These are phyloP conservation scores for Trametes cingulata DNA, from an alignment of 768 basidiomycete genomes.

Conservation along the genomic window DNA sequence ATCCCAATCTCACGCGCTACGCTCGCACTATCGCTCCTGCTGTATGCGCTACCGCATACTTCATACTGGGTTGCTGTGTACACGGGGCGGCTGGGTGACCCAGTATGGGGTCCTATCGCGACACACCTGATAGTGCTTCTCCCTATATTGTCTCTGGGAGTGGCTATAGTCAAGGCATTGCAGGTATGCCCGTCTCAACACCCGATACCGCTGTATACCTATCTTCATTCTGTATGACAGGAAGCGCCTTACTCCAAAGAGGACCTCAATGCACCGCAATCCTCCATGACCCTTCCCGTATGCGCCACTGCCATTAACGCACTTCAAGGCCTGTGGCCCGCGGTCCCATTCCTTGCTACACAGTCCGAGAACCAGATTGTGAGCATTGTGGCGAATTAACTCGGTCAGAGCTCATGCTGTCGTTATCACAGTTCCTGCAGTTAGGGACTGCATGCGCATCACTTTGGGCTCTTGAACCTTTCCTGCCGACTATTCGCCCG, in stretches of 20 bases:
- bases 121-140: constrained; percentile 58
- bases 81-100: constrained; percentile 54
- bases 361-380: constrained; percentile 16
- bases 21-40: constrained; percentile 41
- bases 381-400: background rate
- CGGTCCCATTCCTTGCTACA: constrained; percentile 16
- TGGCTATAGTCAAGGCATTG: constrained; percentile 44
- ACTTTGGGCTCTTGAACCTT: constrained; percentile 20
- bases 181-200: constrained; percentile 35
- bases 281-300: constrained; percentile 30
- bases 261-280: constrained; percentile 19
- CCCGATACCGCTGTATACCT: background rate
- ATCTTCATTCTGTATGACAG: constrained; percentile 6
- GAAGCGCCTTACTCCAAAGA: constrained; percentile 20
- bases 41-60: constrained; percentile 54
- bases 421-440: constrained; percentile 15
- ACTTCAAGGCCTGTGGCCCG: constrained; percentile 30
- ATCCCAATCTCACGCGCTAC: constrained; percentile 36
- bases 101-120: constrained; percentile 56
- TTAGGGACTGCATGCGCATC: constrained; percentile 18
- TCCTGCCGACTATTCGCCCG: constrained; percentile 13
- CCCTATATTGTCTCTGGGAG: constrained; percentile 55
- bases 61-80: constrained; percentile 66
- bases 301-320: constrained; percentile 30
- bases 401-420: background rate